Evolutionary conservation across 352 stramenopile species (phyloP).

Genomic region (Stramenopiles sp.): DNA sequence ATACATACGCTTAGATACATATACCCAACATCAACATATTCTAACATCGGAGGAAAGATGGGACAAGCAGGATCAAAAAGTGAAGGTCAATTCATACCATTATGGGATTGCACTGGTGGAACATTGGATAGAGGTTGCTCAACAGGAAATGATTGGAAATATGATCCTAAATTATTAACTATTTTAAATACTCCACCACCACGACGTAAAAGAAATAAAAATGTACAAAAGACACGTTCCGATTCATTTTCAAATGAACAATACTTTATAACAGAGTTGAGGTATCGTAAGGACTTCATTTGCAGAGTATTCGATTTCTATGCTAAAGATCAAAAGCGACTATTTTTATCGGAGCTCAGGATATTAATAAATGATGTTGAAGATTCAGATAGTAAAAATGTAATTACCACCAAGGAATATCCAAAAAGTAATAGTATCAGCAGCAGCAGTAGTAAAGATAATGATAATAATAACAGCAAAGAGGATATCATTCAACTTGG

Average conservation of each 20-base stretch:
- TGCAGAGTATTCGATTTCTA: background rate
- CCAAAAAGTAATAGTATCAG: no score
- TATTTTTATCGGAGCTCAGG: background rate
- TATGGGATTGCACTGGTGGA: background rate
- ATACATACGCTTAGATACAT: no score
- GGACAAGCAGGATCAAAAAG: background rate
- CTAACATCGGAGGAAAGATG: no score
- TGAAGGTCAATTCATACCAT: background rate
- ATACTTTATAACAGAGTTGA: background rate
- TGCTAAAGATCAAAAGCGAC: background rate
- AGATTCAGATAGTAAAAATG: background rate
- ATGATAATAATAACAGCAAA: no score
- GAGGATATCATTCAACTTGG: no score
- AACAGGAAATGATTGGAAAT: background rate
- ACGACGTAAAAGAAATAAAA: background rate
- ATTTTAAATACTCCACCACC: background rate
- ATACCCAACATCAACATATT: no score
- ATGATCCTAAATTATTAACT: background rate
- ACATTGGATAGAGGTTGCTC: no score
- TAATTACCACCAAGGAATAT: no score
- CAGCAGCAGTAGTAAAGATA: no score
- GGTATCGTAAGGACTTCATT: background rate
- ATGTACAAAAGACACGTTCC: background rate
- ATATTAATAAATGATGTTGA: background rate
- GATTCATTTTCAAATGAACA: background rate